phyloP scores from a whole-genome alignment of 208 protist species.

The Polymyxa betae region DNA sequence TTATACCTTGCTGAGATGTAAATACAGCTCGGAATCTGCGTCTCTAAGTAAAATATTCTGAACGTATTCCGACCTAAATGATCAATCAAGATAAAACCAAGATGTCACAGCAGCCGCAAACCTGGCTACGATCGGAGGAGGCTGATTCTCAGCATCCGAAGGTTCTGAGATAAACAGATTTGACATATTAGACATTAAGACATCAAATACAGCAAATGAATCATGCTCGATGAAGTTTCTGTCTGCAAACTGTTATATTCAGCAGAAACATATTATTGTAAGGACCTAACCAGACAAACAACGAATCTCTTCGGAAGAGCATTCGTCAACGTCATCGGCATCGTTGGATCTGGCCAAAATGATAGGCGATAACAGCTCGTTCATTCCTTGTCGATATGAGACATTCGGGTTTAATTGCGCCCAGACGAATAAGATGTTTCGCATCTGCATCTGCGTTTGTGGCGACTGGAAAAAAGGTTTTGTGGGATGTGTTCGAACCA shows the following conservation, averaged over 20 bases:
- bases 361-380: slow-evolving; percentile 14
- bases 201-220: neutral
- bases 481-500: slow-evolving; percentile 11
- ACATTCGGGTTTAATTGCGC: neutral
- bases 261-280: too few species aligned
- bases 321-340: too few species aligned
- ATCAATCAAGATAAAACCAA: neutral
- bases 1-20: neutral
- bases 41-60: neutral
- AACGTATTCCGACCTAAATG: neutral
- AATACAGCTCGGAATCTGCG: neutral
- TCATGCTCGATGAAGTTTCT: slow-evolving; percentile 29
- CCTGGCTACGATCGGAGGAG: slow-evolving; percentile 1
- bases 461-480: neutral
- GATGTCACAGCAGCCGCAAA: neutral
- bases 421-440: slow-evolving; percentile 40
- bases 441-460: slow-evolving; percentile 18
- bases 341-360: too few species aligned
- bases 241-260: slow-evolving; percentile 12
- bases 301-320: too few species aligned
- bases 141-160: too few species aligned
- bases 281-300: too few species aligned
- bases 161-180: neutral
- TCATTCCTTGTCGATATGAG: slow-evolving; percentile 51
- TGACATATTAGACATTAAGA: neutral